A percentile compares a stretch with the other conserved stretches of the same genome.
Evolutionary conservation across 1,284 basidiomycete genomes (phyloP).

Genomic region (Erythrobasidium hasegawianum): DNA sequence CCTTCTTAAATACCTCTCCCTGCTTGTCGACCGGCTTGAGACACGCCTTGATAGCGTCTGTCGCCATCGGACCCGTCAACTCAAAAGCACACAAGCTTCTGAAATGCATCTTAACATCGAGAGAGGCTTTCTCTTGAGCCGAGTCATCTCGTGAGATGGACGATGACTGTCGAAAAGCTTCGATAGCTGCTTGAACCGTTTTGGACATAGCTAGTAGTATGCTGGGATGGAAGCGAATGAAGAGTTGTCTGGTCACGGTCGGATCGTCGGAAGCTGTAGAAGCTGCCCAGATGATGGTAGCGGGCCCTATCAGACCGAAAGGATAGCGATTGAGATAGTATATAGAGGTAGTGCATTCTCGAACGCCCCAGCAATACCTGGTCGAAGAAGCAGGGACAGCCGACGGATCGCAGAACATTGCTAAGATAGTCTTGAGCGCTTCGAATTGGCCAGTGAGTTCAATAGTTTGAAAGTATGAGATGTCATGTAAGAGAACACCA

Average conservation of each 20-base stretch:
- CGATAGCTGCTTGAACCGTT: conserved; percentile 44
- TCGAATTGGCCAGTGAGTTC: conserved; percentile 61
- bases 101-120: background rate
- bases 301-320: conserved; percentile 64
- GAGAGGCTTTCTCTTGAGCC: background rate
- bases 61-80: conserved; percentile 28
- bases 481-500: conserved; percentile 78
- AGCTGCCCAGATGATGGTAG: conserved; percentile 66
- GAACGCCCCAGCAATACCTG: conserved; percentile 52
- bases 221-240: conserved; percentile 74
- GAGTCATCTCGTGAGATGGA: no score
- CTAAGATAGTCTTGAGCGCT: conserved; percentile 58
- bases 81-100: conserved; percentile 24
- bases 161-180: no score
- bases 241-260: conserved; percentile 54
- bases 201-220: conserved; percentile 56
- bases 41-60: conserved; percentile 17
- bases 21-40: background rate
- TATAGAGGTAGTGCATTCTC: conserved; percentile 46
- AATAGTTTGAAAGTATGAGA: conserved; percentile 72
- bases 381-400: background rate
- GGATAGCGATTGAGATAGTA: conserved; percentile 58
- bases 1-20: background rate
- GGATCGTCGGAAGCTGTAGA: background rate
- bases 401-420: conserved; percentile 45